These are phyloP conservation scores for Gossypium stocksii DNA, from an alignment of 345 rosid species.

Conservation along the genomic window DNA sequence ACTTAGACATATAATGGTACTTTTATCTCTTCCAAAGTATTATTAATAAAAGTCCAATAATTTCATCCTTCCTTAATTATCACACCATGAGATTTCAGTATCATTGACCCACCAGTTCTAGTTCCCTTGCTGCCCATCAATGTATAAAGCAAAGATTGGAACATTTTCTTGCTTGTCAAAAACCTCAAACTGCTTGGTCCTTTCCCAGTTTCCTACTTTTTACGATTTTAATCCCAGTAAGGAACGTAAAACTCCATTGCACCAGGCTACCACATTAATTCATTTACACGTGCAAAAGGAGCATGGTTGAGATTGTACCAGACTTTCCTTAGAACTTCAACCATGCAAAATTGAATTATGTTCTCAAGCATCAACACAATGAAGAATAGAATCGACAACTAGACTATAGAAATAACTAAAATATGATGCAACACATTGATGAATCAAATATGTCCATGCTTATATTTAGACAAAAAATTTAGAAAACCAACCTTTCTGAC, in stretches of 20 bases:
- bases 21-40: not conserved
- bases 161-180: not conserved
- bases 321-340: not conserved
- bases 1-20: not conserved
- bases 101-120: not conserved
- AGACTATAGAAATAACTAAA: not conserved
- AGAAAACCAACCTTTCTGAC: constrained; percentile 40
- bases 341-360: not conserved
- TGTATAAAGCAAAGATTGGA: not conserved
- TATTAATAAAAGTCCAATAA: not conserved
- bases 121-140: not conserved
- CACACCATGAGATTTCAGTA: not conserved
- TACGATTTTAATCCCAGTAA: not conserved
- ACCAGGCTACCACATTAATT: not conserved
- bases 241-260: not conserved
- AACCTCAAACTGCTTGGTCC: not conserved
- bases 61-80: not conserved
- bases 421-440: not conserved
- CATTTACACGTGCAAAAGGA: constrained; percentile 5
- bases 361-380: not conserved
- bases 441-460: not conserved
- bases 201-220: not conserved
- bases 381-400: constrained; percentile 2
- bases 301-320: not conserved
- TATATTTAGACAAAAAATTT: not conserved